Percentiles rank a stretch among this genome's conserved stretches.
Conservation (phyloP, 164 flowering plant genomes). For the Vitis rupestris region DNA sequence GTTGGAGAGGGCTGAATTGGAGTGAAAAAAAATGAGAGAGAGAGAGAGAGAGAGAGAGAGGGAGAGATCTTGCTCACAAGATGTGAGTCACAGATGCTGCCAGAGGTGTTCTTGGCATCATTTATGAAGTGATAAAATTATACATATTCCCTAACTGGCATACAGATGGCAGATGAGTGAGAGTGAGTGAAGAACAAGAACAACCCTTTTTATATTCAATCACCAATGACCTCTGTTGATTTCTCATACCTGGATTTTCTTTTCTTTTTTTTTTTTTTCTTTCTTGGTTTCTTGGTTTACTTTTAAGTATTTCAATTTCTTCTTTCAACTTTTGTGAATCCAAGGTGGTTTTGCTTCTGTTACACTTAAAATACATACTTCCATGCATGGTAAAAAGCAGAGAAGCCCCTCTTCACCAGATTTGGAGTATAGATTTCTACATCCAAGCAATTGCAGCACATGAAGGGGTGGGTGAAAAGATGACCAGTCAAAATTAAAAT, state of each 20-base stretch:
- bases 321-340: slow-evolving; percentile 28
- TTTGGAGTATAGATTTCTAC: slow-evolving; percentile 19
- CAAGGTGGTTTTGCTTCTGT: slow-evolving; percentile 40
- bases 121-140: slow-evolving; percentile 15
- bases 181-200: slow-evolving; percentile 24
- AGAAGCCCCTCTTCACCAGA: slow-evolving; percentile 35
- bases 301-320: neutral
- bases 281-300: slow-evolving; percentile 8
- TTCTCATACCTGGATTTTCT: slow-evolving; percentile 10
- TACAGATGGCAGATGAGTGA: slow-evolving; percentile 35
- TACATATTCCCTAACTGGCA: slow-evolving; percentile 51
- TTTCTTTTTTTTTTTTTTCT: neutral
- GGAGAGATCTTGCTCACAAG: slow-evolving; percentile 27
- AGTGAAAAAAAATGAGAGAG: neutral
- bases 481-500: slow-evolving; percentile 19
- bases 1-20: neutral
- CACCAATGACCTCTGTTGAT: neutral
- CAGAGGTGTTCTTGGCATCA: slow-evolving; percentile 51
- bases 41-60: slow-evolving; percentile 7
- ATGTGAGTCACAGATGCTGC: slow-evolving; percentile 36
- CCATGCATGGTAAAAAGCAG: slow-evolving; percentile 43
- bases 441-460: slow-evolving; percentile 15
- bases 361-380: slow-evolving; percentile 20
- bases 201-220: slow-evolving; percentile 15
- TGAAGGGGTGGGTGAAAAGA: slow-evolving; percentile 4